These are phyloP conservation scores for Solanum arcanum DNA, from an alignment of 257 asterid genomes.

Conservation along the genomic window DNA sequence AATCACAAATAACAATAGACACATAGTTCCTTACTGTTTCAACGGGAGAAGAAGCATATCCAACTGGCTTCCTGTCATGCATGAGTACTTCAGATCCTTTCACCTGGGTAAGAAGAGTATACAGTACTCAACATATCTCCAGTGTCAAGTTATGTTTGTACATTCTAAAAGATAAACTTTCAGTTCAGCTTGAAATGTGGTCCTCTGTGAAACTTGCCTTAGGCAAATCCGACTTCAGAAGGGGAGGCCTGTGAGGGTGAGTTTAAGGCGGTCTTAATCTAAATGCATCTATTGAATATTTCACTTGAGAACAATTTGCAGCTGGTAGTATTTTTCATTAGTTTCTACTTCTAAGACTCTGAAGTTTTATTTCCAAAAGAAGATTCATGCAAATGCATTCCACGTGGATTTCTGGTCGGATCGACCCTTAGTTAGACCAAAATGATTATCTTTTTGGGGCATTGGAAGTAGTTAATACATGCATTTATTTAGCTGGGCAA, in stretches of 20 bases:
- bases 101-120: conserved; percentile 33
- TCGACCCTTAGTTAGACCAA: not conserved
- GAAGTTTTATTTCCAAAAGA: not conserved
- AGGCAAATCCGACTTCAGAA: not conserved
- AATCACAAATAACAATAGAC: not conserved
- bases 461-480: not conserved
- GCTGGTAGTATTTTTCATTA: not conserved
- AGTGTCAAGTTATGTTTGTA: not conserved
- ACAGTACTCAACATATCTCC: not conserved
- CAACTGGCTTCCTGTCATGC: conserved; percentile 68
- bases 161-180: not conserved
- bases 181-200: not conserved
- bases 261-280: not conserved
- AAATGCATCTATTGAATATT: not conserved
- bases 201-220: not conserved
- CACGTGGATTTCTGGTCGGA: not conserved
- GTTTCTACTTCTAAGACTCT: not conserved
- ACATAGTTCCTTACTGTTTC: conserved; percentile 60
- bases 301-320: not conserved
- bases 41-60: conserved; percentile 59
- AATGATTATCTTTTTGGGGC: not conserved
- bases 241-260: not conserved
- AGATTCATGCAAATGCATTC: not conserved
- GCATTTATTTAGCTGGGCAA: not conserved
- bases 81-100: conserved; percentile 70